Evolutionary conservation across 2,329 filamentous ascomycete genomes (phyloP).

Genomic region (Sclerotinia subarctica): DNA sequence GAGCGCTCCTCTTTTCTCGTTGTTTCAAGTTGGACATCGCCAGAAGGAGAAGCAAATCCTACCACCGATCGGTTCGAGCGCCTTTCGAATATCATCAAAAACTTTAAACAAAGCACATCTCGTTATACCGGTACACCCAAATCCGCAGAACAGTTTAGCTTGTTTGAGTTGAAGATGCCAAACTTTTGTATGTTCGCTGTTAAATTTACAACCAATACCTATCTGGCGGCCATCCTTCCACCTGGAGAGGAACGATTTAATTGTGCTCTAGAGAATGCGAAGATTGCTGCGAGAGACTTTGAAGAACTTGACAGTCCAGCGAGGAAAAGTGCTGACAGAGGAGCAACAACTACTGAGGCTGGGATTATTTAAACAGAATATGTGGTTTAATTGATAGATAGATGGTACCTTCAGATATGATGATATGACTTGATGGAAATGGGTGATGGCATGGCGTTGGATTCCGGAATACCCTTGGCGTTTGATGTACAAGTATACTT

Average conservation of each 20-base stretch:
- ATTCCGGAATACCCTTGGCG: constrained; percentile 21
- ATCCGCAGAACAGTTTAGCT: constrained; percentile 74
- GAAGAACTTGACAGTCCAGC: constrained; percentile 58
- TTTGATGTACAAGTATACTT: constrained; percentile 11
- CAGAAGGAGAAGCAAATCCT: constrained; percentile 73
- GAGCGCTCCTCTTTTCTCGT: constrained; percentile 95
- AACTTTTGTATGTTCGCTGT: constrained; percentile 92
- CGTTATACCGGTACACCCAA: constrained; percentile 78
- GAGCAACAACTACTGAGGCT: constrained; percentile 25
- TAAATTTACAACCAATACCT: constrained; percentile 96
- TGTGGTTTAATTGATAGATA: background rate
- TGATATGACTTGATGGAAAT: constrained; percentile 12
- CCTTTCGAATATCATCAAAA: constrained; percentile 96
- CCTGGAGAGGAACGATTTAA: constrained; percentile 92
- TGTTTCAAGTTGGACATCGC: constrained; percentile 85
- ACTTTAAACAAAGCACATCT: constrained; percentile 83
- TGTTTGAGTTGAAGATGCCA: constrained; percentile 76
- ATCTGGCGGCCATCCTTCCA: constrained; percentile 87
- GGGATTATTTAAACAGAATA: background rate
- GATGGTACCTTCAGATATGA: background rate
- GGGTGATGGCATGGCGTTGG: constrained; percentile 16
- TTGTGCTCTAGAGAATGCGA: constrained; percentile 83
- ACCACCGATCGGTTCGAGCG: constrained; percentile 91
- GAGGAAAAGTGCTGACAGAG: constrained; percentile 34
- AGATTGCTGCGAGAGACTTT: constrained; percentile 81